These are phyloP conservation scores for Ensete glaucum DNA, from an alignment of 176 grass and related monocot species.

Conservation along the genomic window DNA sequence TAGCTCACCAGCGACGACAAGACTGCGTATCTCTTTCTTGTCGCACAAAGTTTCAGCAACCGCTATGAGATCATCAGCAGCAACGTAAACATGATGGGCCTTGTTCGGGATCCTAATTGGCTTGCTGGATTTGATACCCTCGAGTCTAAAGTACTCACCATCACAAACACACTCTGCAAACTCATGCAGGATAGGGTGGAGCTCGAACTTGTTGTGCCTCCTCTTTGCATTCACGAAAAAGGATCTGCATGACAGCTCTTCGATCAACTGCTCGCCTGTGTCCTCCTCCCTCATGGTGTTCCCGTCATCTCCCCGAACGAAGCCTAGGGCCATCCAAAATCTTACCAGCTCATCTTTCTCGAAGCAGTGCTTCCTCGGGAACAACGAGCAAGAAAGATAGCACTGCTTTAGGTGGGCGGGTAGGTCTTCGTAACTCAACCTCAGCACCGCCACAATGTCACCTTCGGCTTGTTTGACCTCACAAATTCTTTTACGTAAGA, in stretches of 20 bases:
- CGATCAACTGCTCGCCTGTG: conserved; percentile 25
- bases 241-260: conserved; percentile 16
- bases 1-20: conserved; percentile 1
- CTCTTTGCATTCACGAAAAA: conserved; percentile 25
- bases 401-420: conserved; percentile 26
- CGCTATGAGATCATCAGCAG: conserved; percentile 13
- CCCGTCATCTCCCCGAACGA: conserved; percentile 19
- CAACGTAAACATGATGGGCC: conserved; percentile 32
- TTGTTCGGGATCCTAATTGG: conserved; percentile 26
- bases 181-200: conserved; percentile 34
- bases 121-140: neutral
- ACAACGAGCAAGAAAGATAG: conserved; percentile 33
- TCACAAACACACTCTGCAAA: conserved; percentile 28
- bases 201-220: conserved; percentile 21
- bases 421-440: conserved; percentile 28
- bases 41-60: neutral
- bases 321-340: conserved; percentile 41
- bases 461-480: neutral
- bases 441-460: conserved; percentile 33
- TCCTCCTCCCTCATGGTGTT: conserved; percentile 25
- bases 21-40: conserved; percentile 29
- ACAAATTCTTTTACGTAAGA: neutral
- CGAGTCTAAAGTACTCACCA: conserved; percentile 33
- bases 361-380: conserved; percentile 28
- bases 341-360: conserved; percentile 24